Base-by-base conservation (phyloP, 2,329 filamentous ascomycete genomes). In the Ophiostoma perfectum region DNA sequence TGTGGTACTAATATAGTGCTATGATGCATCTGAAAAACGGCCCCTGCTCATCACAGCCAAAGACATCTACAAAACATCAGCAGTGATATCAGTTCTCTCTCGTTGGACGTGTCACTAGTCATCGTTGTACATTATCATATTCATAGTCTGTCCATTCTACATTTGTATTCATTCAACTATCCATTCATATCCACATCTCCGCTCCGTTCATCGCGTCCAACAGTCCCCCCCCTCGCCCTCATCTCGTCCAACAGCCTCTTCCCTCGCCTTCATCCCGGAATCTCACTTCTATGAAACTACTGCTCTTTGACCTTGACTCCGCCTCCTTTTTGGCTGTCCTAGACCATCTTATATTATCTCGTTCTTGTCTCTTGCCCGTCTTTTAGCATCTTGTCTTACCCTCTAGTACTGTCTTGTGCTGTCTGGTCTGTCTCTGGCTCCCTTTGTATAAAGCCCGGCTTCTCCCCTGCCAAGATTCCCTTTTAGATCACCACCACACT, bases 281-380 rank as follows among this genome's bases (percentile, higher is more conserved):
- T 55, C 49, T 55, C n/a, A 55, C 49, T 55, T 12, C 49, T 55
- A 9, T 27, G n/a, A 27, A 7, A 27, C 49, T 11, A n/a, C n/a
- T n/a, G n/a, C n/a, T n/a, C n/a, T n/a, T n/a, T n/a, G n/a, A 6
- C 16, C 7, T 55, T 55, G 49, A 55, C 49, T 55, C 49, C 49
- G 49, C 49, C 49, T 55, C 49, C 49, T 55, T 55, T 27, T 27
- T 47, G 45, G 12, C 45, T 47, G 45, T 49, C 47, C n/a, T n/a
- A n/a, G n/a, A n/a, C n/a, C n/a, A n/a, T n/a, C 18, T 49, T 49
- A n/a, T 49, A 16, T 49, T n/a, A 4, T 5, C 3, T n/a, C 18
- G 47, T 49, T 18, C 27, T 52, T 55, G 7, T 16, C 8, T 55
- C n/a, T 47, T 55, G 49, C 27, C n/a, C 27, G 27, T 55, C 49